Base-by-base conservation (phyloP, 371 early-diverging fungal genomes). In the Capillidium heterosporum region DNA sequence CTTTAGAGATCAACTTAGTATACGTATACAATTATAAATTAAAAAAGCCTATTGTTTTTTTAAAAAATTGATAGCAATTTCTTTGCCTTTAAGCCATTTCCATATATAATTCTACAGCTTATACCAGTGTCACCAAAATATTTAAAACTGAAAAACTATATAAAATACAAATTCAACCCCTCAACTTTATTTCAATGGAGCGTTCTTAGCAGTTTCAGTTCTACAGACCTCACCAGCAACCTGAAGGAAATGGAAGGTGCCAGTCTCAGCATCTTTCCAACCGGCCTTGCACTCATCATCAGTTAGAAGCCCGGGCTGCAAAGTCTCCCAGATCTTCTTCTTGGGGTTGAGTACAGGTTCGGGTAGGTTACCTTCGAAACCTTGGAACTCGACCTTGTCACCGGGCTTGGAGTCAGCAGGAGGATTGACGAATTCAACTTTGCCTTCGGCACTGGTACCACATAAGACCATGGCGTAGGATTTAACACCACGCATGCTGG, bases 241-340 rank as follows among this genome's bases (percentile, higher is more conserved):
- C 48, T 62, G 68, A 63, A 80, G 63, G 57, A 70, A 64, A 59
- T 80, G 80, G 68, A 82, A 59, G 58, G 62, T 68, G 67, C 78
- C 73, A 59, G 74, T 50, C 63, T 75, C 65, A 63, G 69, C 72
- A 65, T 81, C 65, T 73, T 73, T 72, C 80, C 81, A 86, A 59
- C 74, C 75, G 51, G 95, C 96, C 52, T 83, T 74, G 53, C 76
- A 67, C 54, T 84, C 78, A 26, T 81, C 81, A 39, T 84, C 74
- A 35, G 94, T 92, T 51, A 79, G 76, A 56, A 95, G 77, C 26
- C 87, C 91, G 35, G 95, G 93, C 74, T 94, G 94, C 50, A 96
- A 82, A 29, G 90, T 82, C 67, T 96, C 97, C 75, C 79, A 95
- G 61, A 93, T 84, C 77, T 96, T 96, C 80, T 89, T 91, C 79